phyloP scores from a whole-genome alignment of 2,329 filamentous ascomycete species.

The Diaporthe destruens region DNA sequence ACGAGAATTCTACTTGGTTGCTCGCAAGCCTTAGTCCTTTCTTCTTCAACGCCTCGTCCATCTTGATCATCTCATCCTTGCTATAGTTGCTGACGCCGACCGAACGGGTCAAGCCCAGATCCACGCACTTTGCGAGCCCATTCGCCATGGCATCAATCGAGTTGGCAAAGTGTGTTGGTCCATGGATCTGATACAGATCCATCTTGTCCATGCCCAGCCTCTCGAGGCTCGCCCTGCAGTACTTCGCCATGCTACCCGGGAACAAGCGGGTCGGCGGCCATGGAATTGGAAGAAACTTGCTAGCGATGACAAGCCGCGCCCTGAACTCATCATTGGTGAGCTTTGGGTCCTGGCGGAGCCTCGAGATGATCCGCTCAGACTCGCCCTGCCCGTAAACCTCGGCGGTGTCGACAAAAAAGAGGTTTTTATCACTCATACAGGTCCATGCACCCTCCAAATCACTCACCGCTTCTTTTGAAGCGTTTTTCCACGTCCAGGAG shows the following conservation, averaged over 20 bases:
- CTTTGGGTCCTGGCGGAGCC: slow-evolving; percentile 39
- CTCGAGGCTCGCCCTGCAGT: slow-evolving; percentile 53
- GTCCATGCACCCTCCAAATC: slow-evolving; percentile 66
- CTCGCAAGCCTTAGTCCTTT: slow-evolving; percentile 55
- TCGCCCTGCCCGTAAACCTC: slow-evolving; percentile 57
- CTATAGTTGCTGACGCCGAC: slow-evolving; percentile 60
- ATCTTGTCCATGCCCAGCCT: slow-evolving; percentile 54
- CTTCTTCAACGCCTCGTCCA: slow-evolving; percentile 55
- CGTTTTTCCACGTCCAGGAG: slow-evolving; percentile 73
- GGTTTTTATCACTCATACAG: slow-evolving; percentile 50
- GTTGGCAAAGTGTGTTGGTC: slow-evolving; percentile 55
- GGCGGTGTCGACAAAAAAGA: slow-evolving; percentile 59
- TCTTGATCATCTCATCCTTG: slow-evolving; percentile 55
- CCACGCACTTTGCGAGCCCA: slow-evolving; percentile 57
- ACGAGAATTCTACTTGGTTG: slow-evolving; percentile 59
- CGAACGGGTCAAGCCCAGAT: slow-evolving; percentile 54
- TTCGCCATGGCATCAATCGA: slow-evolving; percentile 55
- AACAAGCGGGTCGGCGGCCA: slow-evolving; percentile 39
- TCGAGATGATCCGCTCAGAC: slow-evolving; percentile 56
- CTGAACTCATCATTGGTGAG: slow-evolving; percentile 53
- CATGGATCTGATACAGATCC: slow-evolving; percentile 54
- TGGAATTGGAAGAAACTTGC: slow-evolving; percentile 54
- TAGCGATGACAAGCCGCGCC: slow-evolving; percentile 55
- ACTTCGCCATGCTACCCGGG: slow-evolving; percentile 51
- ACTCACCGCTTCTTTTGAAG: slow-evolving; percentile 82